Evolutionary conservation across 2,329 filamentous ascomycete genomes (phyloP), one percentile per base, ranked within the genome.

Genomic region (Anisogramma anomala): DNA sequence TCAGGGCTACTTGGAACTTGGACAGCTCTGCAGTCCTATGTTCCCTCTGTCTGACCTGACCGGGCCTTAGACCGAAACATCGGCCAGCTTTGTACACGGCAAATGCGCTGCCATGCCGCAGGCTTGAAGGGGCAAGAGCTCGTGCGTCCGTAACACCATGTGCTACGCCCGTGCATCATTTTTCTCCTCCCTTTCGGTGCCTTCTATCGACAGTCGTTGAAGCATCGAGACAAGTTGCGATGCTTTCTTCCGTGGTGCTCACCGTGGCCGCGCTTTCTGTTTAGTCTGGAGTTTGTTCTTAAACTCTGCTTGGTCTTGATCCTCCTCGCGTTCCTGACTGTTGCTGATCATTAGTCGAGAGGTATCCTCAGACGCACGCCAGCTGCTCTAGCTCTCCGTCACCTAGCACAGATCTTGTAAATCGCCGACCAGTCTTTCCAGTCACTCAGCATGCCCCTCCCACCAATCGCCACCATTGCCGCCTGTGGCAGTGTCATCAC

Each of bases 401-500:
- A 9, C 7, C 26, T 22, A 20, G 10, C n/a, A 14, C 14, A 7
- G 13, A 20, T 8, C 3, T n/a, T 20, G 20, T 28, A 25, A 20
- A 6, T 13, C 28, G 4, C n/a, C 27, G 27, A 30, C 10, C 4
- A 4, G 4, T 27, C 9, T 14, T n/a, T 6, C 10, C 22, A 45
- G 10, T 8, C 22, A 18, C 14, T n/a, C 36, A 48, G 23, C 28
- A 55, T 55, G 53, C 40, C 38, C 19, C 44, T 55, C 30, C 50
- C 53, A 4, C 46, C 42, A 3, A 42, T 55, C 26, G 50, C 52
- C 36, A 55, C 53, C 3, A 33, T 53, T 14, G 54, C 53, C 23
- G 53, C 54, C 11, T 53, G 52, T 33, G 54, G 54, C 25, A 54
- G 53, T 32, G 39, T 56, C 33, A 49, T 56, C 42, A 56, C 53